Percentiles rank a stretch among this genome's conserved stretches.
Evolutionary conservation across 78 protist species (phyloP).

Genomic region (Dictyostelium brefeldianum): DNA sequence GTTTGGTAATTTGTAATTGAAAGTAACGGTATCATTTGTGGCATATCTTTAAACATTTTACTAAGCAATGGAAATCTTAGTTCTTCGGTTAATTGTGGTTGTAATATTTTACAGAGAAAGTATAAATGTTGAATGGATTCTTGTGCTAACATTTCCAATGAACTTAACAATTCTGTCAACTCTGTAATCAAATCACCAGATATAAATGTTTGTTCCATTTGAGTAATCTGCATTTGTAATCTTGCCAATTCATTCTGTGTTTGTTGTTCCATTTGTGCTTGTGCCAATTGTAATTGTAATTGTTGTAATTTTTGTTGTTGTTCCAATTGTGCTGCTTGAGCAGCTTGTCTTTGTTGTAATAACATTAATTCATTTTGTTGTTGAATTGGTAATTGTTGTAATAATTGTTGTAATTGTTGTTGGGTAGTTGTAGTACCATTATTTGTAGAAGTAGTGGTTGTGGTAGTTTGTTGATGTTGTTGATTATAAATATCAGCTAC

Average conservation of each 20-base stretch:
- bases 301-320: background rate
- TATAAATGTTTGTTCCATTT: conserved; percentile 15
- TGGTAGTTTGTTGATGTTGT: conserved; percentile 2
- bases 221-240: conserved; percentile 19
- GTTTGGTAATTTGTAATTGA: background rate
- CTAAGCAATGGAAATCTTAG: conserved; percentile 43
- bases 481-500: background rate
- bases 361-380: background rate
- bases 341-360: background rate
- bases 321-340: background rate
- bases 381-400: conserved; percentile 6
- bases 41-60: conserved; percentile 82
- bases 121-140: conserved; percentile 60
- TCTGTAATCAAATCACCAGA: conserved; percentile 26
- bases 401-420: background rate
- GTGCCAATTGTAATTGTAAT: conserved; percentile 6
- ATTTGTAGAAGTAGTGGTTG: background rate
- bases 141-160: conserved; percentile 20
- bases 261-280: conserved; percentile 20
- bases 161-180: conserved; percentile 13
- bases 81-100: conserved; percentile 65
- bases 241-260: conserved; percentile 9
- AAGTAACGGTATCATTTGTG: conserved; percentile 57
- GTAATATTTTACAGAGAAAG: conserved; percentile 48
- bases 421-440: background rate